These are phyloP conservation scores for Fusarium albosuccineum DNA, from an alignment of 2,329 filamentous ascomycete genomes.

Conservation along the genomic window DNA sequence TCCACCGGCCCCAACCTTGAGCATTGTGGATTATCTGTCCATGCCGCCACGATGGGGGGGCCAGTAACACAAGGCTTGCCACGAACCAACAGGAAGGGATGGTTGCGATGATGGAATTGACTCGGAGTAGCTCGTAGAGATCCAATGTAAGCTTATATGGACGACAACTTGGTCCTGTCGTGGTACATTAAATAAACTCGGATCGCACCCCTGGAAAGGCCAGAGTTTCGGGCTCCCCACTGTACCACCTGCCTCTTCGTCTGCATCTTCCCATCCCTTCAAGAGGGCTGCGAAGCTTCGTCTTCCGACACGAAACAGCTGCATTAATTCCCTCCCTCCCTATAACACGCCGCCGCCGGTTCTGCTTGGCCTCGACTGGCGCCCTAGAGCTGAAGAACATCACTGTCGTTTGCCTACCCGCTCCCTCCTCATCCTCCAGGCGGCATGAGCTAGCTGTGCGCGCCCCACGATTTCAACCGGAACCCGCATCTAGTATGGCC, in stretches of 20 bases:
- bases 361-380: constrained; percentile 6
- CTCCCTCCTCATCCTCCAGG: constrained; percentile 23
- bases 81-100: too few relatives aligned
- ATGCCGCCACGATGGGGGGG: too few relatives aligned
- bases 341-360: constrained; percentile 15
- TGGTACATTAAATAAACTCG: too few relatives aligned
- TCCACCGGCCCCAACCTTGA: not conserved
- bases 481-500: constrained; percentile 38
- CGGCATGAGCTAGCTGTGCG: constrained; percentile 40
- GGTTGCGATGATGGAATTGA: too few relatives aligned
- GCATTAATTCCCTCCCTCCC: constrained; percentile 21
- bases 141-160: too few relatives aligned
- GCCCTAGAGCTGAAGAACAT: not conserved
- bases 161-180: too few relatives aligned
- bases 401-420: not conserved
- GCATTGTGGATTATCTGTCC: not conserved
- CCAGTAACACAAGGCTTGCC: too few relatives aligned
- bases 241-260: constrained; percentile 18
- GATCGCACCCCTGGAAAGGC: not conserved
- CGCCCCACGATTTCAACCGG: constrained; percentile 37
- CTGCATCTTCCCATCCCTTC: constrained; percentile 25
- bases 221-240: constrained; percentile 14
- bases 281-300: constrained; percentile 26
- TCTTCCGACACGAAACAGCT: constrained; percentile 31
- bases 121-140: too few relatives aligned